These are phyloP conservation scores for Panicum hallii DNA, from an alignment of 202 grass and related monocot species.

Conservation along the genomic window DNA sequence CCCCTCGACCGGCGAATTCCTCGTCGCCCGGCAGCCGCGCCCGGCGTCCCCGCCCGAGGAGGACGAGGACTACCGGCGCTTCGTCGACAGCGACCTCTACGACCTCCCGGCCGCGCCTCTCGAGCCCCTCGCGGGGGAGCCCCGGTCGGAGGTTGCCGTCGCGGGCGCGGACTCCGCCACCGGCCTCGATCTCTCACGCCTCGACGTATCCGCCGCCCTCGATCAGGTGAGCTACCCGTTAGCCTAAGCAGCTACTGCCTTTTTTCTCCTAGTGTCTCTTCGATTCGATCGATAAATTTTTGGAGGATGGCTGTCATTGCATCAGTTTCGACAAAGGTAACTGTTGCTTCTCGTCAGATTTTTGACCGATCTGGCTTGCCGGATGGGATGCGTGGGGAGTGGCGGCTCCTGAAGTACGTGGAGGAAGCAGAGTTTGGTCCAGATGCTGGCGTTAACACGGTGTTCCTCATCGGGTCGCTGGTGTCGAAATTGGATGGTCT, in stretches of 20 bases:
- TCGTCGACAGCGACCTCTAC: conserved; percentile 84
- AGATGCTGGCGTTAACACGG: conserved; percentile 55
- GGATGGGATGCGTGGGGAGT: conserved; percentile 46
- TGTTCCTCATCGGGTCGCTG: conserved; percentile 57
- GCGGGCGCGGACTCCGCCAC: conserved; percentile 45
- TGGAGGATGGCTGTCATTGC: neutral
- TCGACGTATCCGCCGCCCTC: conserved; percentile 67
- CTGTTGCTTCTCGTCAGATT: conserved; percentile 50
- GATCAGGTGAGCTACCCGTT: conserved; percentile 58
- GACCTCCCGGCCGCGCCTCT: conserved; percentile 83
- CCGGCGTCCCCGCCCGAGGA: conserved; percentile 46
- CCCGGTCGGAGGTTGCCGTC: conserved; percentile 46
- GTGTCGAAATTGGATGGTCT: conserved; percentile 50
- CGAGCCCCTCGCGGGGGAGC: conserved; percentile 31
- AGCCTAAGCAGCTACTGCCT: neutral
- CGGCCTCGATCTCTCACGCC: conserved; percentile 58
- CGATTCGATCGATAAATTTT: neutral
- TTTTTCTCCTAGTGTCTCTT: neutral
- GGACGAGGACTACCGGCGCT: conserved; percentile 69
- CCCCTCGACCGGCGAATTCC: conserved; percentile 62
- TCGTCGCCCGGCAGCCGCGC: conserved; percentile 57
- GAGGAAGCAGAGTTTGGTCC: conserved; percentile 92
- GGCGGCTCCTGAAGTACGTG: conserved; percentile 61
- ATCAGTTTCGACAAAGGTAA: neutral
- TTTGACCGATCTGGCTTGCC: conserved; percentile 48